Percentiles rank a stretch among this genome's conserved stretches.
phyloP scores from a whole-genome alignment of 1,284 basidiomycete species.

The Sanguinoderma infundibulare region DNA sequence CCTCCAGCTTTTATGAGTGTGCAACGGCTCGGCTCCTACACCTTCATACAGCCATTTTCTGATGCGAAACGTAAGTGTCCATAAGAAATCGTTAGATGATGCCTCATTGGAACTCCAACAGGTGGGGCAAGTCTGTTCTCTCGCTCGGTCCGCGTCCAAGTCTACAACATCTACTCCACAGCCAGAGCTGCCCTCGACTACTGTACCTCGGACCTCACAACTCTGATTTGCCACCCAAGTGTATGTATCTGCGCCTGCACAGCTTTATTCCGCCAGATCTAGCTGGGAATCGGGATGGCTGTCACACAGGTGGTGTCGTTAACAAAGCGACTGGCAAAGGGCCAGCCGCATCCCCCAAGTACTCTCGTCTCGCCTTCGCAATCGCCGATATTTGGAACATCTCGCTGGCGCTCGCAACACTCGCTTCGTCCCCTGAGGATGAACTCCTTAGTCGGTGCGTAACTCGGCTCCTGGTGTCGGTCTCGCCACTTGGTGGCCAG shows the following conservation, averaged over 20 bases:
- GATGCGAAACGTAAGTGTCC: no score
- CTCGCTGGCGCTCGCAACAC: background rate
- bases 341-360: background rate
- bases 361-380: background rate
- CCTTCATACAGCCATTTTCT: no score
- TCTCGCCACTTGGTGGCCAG: no score
- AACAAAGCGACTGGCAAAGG: background rate
- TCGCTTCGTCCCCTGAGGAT: background rate
- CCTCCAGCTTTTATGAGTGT: no score
- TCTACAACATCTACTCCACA: background rate
- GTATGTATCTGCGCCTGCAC: no score
- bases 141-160: background rate
- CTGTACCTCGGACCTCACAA: background rate
- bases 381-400: background rate
- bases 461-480: no score
- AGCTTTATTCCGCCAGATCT: no score
- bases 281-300: no score
- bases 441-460: no score
- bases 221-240: background rate
- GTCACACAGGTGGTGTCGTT: background rate
- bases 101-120: no score
- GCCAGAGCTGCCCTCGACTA: background rate
- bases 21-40: no score
- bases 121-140: background rate
- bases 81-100: no score